Evolutionary conservation across 2,329 filamentous ascomycete species (phyloP).

Genomic region (Calycina herbarum): DNA sequence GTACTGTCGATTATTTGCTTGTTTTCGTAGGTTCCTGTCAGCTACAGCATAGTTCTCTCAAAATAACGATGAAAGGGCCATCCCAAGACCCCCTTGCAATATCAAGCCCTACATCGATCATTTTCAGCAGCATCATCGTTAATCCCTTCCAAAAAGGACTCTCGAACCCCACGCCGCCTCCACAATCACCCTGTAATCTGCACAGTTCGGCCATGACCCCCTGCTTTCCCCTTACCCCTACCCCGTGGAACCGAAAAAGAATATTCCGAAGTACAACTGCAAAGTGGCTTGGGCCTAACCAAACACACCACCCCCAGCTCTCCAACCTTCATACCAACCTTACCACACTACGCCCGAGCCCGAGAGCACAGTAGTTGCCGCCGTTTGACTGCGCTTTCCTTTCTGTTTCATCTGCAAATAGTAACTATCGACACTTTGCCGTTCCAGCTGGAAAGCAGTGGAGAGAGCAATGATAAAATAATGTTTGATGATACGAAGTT

Average conservation of each 20-base stretch:
- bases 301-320: background rate
- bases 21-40: too few species aligned
- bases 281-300: background rate
- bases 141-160: background rate
- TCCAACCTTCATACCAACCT: background rate
- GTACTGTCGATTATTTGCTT: too few species aligned
- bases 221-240: background rate
- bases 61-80: too few species aligned
- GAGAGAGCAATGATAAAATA: too few species aligned
- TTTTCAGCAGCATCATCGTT: background rate
- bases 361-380: background rate
- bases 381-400: too few species aligned
- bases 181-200: background rate
- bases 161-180: background rate
- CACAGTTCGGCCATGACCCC: background rate
- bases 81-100: too few species aligned
- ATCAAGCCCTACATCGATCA: too few species aligned
- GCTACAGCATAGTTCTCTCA: too few species aligned
- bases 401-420: too few species aligned
- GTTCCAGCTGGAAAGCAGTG: too few species aligned
- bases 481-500: too few species aligned
- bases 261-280: constrained; percentile 2
- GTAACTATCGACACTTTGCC: too few species aligned
- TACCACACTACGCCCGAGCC: background rate
- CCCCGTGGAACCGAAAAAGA: background rate